These are phyloP conservation scores for Limtongozyma cylindracea DNA, from an alignment of 805 yeast genomes.

Conservation along the genomic window DNA sequence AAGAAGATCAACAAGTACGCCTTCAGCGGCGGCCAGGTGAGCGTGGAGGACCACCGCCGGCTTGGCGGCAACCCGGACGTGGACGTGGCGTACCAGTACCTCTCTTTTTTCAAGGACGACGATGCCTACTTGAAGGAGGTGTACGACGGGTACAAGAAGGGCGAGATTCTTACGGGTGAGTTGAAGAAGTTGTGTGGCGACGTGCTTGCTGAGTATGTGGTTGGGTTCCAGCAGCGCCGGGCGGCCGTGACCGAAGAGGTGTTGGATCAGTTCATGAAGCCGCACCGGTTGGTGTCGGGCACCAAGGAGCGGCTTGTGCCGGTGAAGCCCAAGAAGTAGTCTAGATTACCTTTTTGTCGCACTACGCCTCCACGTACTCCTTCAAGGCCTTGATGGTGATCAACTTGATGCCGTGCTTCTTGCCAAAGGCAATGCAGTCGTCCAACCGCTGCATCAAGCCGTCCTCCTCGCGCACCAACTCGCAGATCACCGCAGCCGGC, in stretches of 20 bases:
- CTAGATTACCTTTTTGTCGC: too few species aligned
- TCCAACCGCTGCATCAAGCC: constrained; percentile 89
- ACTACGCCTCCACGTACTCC: too few species aligned
- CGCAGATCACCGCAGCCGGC: constrained; percentile 86
- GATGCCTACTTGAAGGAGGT: constrained; percentile 48
- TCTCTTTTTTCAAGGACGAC: constrained; percentile 74
- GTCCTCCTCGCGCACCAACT: constrained; percentile 76
- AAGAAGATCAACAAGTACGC: constrained; percentile 93
- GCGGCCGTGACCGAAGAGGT: constrained; percentile 32
- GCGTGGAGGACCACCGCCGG: constrained; percentile 75
- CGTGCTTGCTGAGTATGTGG: constrained; percentile 55
- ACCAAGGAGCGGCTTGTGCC: constrained; percentile 50
- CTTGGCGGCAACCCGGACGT: constrained; percentile 88
- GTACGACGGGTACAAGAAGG: constrained; percentile 42
- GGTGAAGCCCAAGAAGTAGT: constrained; percentile 14
- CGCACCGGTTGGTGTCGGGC: constrained; percentile 63
- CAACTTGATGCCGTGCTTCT: constrained; percentile 33
- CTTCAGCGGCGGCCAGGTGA: constrained; percentile 78
- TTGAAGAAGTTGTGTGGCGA: constrained; percentile 74
- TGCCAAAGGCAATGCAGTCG: constrained; percentile 55
- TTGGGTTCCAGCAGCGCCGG: constrained; percentile 62
- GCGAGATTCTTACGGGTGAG: constrained; percentile 79
- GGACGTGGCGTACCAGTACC: constrained; percentile 85
- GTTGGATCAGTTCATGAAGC: constrained; percentile 52
- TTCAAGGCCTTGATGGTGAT: constrained; percentile 60